These are phyloP conservation scores for Edaphochlamys debaryana DNA, from an alignment of 139 green algal genomes.

Conservation along the genomic window DNA sequence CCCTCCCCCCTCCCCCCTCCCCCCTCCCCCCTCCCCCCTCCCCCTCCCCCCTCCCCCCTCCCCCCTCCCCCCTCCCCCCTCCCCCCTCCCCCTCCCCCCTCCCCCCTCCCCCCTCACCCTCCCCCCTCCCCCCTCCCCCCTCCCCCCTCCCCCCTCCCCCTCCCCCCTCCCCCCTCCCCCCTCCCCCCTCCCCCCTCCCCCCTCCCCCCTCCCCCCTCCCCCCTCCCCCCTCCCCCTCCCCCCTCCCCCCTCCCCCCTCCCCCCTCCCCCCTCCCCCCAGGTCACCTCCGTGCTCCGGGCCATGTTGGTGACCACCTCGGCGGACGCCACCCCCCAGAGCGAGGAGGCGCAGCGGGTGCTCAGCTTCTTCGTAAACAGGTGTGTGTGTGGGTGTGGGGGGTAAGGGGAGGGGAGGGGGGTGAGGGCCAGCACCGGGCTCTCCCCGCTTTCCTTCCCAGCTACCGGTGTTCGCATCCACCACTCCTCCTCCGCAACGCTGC, in stretches of 20 bases:
- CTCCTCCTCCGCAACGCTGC: not conserved
- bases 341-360: slow-evolving; percentile 76
- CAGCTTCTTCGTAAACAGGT: slow-evolving; percentile 68
- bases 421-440: not conserved
- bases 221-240: too few species aligned
- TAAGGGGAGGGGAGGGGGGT: too few species aligned
- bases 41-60: not conserved
- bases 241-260: not conserved
- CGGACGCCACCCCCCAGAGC: slow-evolving; percentile 58
- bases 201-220: too few species aligned
- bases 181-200: too few species aligned
- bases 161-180: not conserved
- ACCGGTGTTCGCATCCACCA: too few species aligned
- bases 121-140: not conserved
- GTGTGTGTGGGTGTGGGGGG: not conserved
- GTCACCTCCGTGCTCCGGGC: slow-evolving; percentile 22
- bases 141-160: not conserved
- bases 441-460: not conserved
- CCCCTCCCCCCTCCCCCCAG: not conserved
- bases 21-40: not conserved
- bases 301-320: slow-evolving; percentile 34
- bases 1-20: not conserved
- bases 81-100: not conserved
- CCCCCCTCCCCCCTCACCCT: not conserved
- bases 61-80: not conserved